phyloP scores from a whole-genome alignment of 176 grass and related monocot species.

The Musa acuminata region DNA sequence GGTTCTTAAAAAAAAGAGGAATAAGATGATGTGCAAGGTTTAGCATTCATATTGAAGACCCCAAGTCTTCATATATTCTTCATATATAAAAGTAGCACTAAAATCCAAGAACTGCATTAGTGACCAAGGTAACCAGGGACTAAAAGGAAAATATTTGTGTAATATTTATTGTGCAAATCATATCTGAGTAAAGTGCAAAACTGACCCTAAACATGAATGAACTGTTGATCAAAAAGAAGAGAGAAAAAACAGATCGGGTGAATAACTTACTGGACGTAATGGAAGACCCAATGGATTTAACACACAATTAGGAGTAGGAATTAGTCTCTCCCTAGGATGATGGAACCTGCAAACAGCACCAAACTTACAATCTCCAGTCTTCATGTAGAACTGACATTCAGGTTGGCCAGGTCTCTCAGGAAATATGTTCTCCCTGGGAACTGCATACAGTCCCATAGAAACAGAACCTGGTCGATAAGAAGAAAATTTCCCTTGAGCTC shows the following conservation, averaged over 20 bases:
- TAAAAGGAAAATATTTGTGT: too few relatives aligned
- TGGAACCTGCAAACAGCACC: constrained; percentile 88
- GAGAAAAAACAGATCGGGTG: not conserved
- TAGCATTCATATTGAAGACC: not conserved
- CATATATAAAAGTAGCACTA: too few relatives aligned
- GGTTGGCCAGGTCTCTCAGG: constrained; percentile 90
- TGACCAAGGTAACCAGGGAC: too few relatives aligned
- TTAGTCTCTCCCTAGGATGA: constrained; percentile 70
- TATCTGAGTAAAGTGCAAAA: too few relatives aligned
- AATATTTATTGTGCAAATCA: too few relatives aligned
- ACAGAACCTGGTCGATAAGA: constrained; percentile 66
- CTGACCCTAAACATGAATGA: not conserved
- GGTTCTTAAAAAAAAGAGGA: not conserved
- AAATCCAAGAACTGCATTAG: too few relatives aligned
- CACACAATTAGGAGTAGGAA: constrained; percentile 65
- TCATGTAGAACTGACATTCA: constrained; percentile 92
- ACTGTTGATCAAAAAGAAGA: not conserved
- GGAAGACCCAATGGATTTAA: constrained; percentile 62
- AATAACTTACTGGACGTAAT: constrained; percentile 57
- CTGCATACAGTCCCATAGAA: constrained; percentile 51
- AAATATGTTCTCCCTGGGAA: constrained; percentile 75
- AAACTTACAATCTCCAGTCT: constrained; percentile 92
- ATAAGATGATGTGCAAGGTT: not conserved
- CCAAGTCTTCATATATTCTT: too few relatives aligned
- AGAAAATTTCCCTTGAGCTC: constrained; percentile 50